Evolutionary conservation across 768 basidiomycete species (phyloP).

Genomic region (Lentinula raphanica): DNA sequence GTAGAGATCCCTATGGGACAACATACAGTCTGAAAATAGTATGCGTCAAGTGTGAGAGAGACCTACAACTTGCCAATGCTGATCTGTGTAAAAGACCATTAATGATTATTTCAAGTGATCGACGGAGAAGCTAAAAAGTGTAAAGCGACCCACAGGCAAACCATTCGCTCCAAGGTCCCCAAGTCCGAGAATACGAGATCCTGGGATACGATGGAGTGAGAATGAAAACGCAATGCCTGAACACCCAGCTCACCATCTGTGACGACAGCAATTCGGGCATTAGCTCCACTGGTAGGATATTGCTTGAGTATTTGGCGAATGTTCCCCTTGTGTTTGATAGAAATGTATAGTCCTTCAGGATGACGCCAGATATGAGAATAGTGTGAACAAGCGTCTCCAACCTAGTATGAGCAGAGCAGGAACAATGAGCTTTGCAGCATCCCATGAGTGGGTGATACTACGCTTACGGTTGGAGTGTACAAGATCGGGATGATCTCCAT

Average conservation of each 20-base stretch:
- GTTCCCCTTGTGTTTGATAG: conserved; percentile 60
- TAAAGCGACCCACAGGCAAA: conserved; percentile 24
- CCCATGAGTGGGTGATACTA: neutral
- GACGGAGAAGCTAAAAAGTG: neutral
- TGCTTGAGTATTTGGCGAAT: conserved; percentile 51
- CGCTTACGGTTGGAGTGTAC: conserved; percentile 70
- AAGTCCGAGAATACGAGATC: conserved; percentile 74
- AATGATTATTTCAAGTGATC: neutral
- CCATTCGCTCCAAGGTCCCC: conserved; percentile 75
- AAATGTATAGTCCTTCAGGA: conserved; percentile 58
- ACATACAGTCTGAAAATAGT: neutral
- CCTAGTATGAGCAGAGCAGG: conserved; percentile 26
- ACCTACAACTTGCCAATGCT: conserved; percentile 69
- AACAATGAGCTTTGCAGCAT: neutral
- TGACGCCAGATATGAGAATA: conserved; percentile 67
- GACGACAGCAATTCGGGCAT: conserved; percentile 66
- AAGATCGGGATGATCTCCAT: conserved; percentile 64
- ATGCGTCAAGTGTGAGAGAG: neutral
- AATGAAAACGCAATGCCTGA: conserved; percentile 16
- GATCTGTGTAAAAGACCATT: conserved; percentile 25
- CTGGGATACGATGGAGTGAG: conserved; percentile 21
- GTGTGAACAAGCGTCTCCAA: conserved; percentile 68
- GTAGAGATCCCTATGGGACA: conserved; percentile 48
- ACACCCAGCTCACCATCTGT: conserved; percentile 52
- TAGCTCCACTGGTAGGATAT: conserved; percentile 41